Evolutionary conservation across 2,329 filamentous ascomycete species (phyloP).

Genomic region (Monosporascus sp.): DNA sequence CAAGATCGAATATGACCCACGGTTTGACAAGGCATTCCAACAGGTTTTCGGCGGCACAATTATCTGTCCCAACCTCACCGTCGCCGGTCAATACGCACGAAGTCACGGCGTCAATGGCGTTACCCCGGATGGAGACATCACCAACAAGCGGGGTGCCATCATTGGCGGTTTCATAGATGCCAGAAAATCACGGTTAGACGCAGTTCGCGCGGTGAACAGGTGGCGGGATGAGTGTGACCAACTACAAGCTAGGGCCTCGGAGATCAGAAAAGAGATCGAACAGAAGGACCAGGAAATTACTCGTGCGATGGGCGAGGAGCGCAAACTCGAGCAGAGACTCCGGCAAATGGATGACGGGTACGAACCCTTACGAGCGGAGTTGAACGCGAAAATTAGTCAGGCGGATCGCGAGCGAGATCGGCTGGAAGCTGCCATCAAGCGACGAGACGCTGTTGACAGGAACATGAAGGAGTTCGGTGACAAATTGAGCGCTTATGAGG

Average conservation of each 20-base stretch:
- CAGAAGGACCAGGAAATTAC: constrained; percentile 86
- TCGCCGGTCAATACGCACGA: constrained; percentile 86
- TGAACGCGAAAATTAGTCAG: constrained; percentile 69
- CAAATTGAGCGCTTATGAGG: constrained; percentile 70
- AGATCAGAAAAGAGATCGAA: constrained; percentile 68
- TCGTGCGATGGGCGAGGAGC: constrained; percentile 73
- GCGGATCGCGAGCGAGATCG: constrained; percentile 69
- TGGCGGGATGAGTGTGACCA: constrained; percentile 72
- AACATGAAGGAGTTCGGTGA: constrained; percentile 73
- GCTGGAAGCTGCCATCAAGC: constrained; percentile 62
- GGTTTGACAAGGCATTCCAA: constrained; percentile 80
- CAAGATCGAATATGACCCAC: constrained; percentile 73
- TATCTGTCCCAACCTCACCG: constrained; percentile 82
- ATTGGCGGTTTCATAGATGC: constrained; percentile 92
- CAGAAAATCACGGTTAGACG: constrained; percentile 79
- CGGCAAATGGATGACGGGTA: constrained; percentile 77
- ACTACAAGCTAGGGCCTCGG: constrained; percentile 56
- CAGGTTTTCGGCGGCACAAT: constrained; percentile 96
- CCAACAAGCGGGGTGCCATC: constrained; percentile 91
- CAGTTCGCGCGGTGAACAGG: constrained; percentile 68
- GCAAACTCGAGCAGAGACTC: constrained; percentile 75
- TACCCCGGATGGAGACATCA: constrained; percentile 89
- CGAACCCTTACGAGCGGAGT: constrained; percentile 71
- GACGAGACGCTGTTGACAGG: constrained; percentile 65
- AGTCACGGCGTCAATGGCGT: constrained; percentile 91